Conservation (phyloP, 139 green algal genomes). For the Tetradesmus obliquus region DNA sequence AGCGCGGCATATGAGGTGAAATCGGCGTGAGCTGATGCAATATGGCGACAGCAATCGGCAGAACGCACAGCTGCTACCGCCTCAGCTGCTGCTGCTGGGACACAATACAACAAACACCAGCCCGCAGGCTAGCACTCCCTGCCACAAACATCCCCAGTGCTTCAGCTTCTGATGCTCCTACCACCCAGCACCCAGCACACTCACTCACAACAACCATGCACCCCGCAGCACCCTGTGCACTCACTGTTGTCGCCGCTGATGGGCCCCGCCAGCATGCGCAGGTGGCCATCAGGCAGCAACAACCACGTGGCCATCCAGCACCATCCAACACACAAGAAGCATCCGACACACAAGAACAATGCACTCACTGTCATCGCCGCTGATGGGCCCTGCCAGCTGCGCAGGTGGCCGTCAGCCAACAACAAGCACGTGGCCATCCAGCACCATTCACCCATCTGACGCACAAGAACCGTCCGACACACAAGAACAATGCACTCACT, state of each 20-base stretch:
- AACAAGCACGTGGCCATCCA: too few species aligned
- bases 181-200: not conserved
- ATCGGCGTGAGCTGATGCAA: not conserved
- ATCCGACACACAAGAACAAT: too few species aligned
- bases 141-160: too few species aligned
- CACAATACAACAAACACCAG: too few species aligned
- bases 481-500: not conserved
- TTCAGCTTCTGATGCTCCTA: not conserved
- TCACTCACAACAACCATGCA: too few species aligned
- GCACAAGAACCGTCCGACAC: too few species aligned
- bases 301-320: too few species aligned
- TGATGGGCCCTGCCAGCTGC: conserved; percentile 63
- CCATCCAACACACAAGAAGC: too few species aligned
- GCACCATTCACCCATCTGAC: too few species aligned
- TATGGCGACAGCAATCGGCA: not conserved
- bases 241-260: conserved; percentile 47
- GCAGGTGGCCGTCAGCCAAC: conserved; percentile 68
- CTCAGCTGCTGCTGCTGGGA: not conserved
- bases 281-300: conserved; percentile 63
- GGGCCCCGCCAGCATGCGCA: conserved; percentile 63
- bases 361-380: conserved; percentile 16
- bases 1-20: not conserved
- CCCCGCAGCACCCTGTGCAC: not conserved
- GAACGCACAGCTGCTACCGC: not conserved
- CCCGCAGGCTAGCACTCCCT: too few species aligned